Base-by-base conservation (phyloP, 2,329 filamentous ascomycete species). In the Aureobasidium namibiae region DNA sequence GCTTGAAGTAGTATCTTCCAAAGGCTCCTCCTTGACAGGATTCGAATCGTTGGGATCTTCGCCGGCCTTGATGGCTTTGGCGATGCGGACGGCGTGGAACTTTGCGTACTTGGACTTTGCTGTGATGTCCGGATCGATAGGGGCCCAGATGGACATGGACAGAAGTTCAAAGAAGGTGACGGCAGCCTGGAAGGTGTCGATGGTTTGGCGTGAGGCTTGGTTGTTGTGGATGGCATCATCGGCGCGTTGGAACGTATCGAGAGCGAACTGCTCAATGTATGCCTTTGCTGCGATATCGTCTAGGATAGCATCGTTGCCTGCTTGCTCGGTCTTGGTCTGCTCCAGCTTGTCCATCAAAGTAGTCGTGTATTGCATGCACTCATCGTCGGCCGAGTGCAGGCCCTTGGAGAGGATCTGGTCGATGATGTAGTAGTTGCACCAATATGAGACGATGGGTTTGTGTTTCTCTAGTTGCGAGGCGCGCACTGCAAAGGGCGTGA, bases 71-170 rank as follows among this genome's bases (percentile, higher is more conserved):
- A 96, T 82, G 11, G 94, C 94, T 74, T 90, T 96, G 16, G 89
- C 80, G 68, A 99, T 99, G 60, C 94, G 84, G 36, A 92, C 78
- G 2, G 92, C 92, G 72, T 97, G 95, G 81, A 90, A 99, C 73
- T 97, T 99, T 42, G 92, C 91, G 70, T 90, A 99, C 72, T 95
- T 96, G 74, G 92, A 90, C 78, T 96, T 97, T 58, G 90, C 83
- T 39, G 85, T 80, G 21, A 86, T 84, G 68, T 97, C 91, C 1
- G 82, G 75, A 34, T 95, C 89, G 11, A 86, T 76, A 0, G 82
- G 74, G 6, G 85, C 87, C 91, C 92, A 99, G 67, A 96, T 88
- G 63, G 86, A 86, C 57, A 59, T 59, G 57, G n/a, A 26, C 59
- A 90, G 82, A 5, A 97, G 79, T 65, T 96, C 90, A 68, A 97